These are phyloP conservation scores for Scedosporium aurantiacum DNA, from an alignment of 2,329 filamentous ascomycete species.

Conservation along the genomic window DNA sequence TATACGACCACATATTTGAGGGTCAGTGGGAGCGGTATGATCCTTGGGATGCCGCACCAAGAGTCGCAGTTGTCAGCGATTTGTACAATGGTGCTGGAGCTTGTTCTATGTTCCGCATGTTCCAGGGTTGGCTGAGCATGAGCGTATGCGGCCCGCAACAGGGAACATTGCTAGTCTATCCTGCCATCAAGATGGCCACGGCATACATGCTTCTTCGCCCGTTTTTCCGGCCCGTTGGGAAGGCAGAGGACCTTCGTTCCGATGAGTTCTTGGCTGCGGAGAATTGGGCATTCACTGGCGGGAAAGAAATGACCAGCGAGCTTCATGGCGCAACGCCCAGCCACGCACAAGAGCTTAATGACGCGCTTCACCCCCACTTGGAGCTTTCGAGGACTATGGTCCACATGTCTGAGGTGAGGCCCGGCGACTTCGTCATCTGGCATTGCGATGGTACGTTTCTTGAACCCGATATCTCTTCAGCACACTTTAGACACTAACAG, in stretches of 20 bases:
- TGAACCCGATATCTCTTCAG: slow-evolving; percentile 6
- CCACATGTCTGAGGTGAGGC: slow-evolving; percentile 54
- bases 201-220: slow-evolving; percentile 74
- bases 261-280: slow-evolving; percentile 34
- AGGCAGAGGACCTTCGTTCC: slow-evolving; percentile 49
- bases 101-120: slow-evolving; percentile 77
- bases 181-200: slow-evolving; percentile 62
- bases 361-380: slow-evolving; percentile 61
- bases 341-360: slow-evolving; percentile 58
- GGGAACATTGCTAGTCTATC: slow-evolving; percentile 65
- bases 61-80: slow-evolving; percentile 59
- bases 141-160: slow-evolving; percentile 58
- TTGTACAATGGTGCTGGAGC: slow-evolving; percentile 72
- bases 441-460: slow-evolving; percentile 56
- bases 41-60: slow-evolving; percentile 64
- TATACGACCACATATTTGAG: slow-evolving; percentile 62
- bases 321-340: slow-evolving; percentile 64
- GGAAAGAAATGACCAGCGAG: slow-evolving; percentile 35
- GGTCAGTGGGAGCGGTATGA: slow-evolving; percentile 70
- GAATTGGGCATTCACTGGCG: slow-evolving; percentile 31
- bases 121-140: slow-evolving; percentile 82
- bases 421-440: slow-evolving; percentile 75
- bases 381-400: slow-evolving; percentile 58
- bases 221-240: slow-evolving; percentile 55
- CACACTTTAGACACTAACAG: slow-evolving; percentile 7